phyloP scores from a whole-genome alignment of 495 filamentous ascomycete genomes.

The Penicillium subrubescens region DNA sequence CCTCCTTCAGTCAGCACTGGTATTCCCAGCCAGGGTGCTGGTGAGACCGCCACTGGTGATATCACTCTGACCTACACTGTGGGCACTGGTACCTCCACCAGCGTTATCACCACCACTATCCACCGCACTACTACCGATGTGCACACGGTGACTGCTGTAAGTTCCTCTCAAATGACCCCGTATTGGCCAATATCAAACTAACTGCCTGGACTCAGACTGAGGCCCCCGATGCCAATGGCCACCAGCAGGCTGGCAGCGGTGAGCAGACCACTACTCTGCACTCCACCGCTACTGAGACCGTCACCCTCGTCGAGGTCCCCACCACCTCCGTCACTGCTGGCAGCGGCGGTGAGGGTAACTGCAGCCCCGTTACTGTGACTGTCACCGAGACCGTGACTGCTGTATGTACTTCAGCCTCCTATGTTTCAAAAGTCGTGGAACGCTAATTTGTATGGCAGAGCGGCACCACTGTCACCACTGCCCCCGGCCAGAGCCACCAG shows the following conservation, averaged over 20 bases:
- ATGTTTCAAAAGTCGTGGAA: not conserved
- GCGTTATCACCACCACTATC: constrained; percentile 59
- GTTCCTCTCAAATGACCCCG: constrained; percentile 13
- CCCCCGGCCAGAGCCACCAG: constrained; percentile 17
- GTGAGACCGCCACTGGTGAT: constrained; percentile 32
- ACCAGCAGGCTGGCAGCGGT: constrained; percentile 10
- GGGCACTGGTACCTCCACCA: constrained; percentile 54
- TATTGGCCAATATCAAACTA: constrained; percentile 8
- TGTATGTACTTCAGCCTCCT: constrained; percentile 16
- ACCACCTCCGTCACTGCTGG: constrained; percentile 19
- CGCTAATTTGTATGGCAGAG: constrained; percentile 8
- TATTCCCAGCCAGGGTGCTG: constrained; percentile 5
- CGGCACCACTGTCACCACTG: constrained; percentile 11
- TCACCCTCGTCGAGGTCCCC: constrained; percentile 33
- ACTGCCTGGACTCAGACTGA: constrained; percentile 16
- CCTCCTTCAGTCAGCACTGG: constrained; percentile 13
- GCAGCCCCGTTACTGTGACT: constrained; percentile 29
- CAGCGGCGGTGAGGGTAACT: constrained; percentile 23
- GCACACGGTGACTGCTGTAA: constrained; percentile 43
- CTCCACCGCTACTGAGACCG: constrained; percentile 33
- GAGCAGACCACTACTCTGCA: constrained; percentile 27
- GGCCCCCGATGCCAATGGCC: constrained; percentile 5
- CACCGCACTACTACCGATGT: constrained; percentile 47
- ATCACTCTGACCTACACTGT: constrained; percentile 63
- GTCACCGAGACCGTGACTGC: constrained; percentile 32